Percentiles rank a stretch among this genome's conserved stretches.
phyloP scores from a whole-genome alignment of 2,329 filamentous ascomycete genomes.

The Gaeumannomyces sp. region DNA sequence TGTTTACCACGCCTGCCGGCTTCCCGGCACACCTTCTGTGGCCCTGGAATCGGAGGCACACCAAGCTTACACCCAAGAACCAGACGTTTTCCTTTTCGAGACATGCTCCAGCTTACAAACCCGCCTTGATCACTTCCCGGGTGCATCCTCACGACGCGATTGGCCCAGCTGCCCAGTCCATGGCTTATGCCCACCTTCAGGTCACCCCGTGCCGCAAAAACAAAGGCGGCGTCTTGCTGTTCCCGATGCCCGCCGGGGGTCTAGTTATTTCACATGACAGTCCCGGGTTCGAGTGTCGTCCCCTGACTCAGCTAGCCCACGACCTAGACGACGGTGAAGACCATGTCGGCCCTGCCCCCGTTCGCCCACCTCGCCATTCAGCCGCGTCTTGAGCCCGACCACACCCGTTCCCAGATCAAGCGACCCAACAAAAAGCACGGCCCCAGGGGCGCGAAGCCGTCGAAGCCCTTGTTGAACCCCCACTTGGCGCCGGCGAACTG shows the following conservation, averaged over 20 bases:
- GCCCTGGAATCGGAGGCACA: too few species aligned
- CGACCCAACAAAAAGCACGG: slow-evolving; percentile 27
- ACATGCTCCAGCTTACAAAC: too few species aligned
- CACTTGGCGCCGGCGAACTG: slow-evolving; percentile 32
- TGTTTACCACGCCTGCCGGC: too few species aligned
- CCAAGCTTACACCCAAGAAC: too few species aligned
- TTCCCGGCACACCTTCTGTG: too few species aligned
- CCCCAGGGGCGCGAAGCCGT: slow-evolving; percentile 30
- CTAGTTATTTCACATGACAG: slow-evolving; percentile 34
- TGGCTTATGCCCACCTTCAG: slow-evolving; percentile 28
- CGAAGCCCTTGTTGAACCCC: slow-evolving; percentile 32
- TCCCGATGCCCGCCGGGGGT: slow-evolving; percentile 35
- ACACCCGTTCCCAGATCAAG: slow-evolving; percentile 24
- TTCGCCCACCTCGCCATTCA: slow-evolving; percentile 32
- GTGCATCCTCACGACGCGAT: too few species aligned
- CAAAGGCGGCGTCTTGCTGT: slow-evolving; percentile 28
- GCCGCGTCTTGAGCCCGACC: slow-evolving; percentile 25
- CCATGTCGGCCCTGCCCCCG: slow-evolving; percentile 25
- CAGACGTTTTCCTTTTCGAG: too few species aligned
- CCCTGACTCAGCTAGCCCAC: slow-evolving; percentile 30
- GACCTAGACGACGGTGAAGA: slow-evolving; percentile 29
- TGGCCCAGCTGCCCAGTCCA: too few species aligned
- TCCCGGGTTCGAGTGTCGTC: slow-evolving; percentile 30
- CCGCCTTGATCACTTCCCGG: too few species aligned
- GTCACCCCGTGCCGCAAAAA: slow-evolving; percentile 15